A percentile compares a stretch with the other conserved stretches of the same genome.
phyloP scores from a whole-genome alignment of 163 green algal genomes.

The Scenedesmus sp. region DNA sequence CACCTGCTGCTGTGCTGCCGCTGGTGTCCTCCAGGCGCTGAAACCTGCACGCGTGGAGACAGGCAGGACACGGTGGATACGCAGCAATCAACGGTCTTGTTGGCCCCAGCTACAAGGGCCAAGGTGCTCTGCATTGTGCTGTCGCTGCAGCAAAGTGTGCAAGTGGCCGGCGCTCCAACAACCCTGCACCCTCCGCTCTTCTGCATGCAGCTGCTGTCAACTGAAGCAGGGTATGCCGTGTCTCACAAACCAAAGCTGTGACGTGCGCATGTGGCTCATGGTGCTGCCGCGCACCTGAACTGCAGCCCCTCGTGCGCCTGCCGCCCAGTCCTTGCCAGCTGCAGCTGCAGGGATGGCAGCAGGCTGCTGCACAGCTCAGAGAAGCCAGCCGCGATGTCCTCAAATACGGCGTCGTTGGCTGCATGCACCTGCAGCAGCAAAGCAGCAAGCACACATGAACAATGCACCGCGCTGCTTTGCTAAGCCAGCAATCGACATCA shows the following conservation, averaged over 20 bases:
- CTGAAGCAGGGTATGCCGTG: too few relatives aligned
- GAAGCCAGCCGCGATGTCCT: slow-evolving; percentile 47
- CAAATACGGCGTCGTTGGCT: slow-evolving; percentile 45
- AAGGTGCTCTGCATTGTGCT: too few relatives aligned
- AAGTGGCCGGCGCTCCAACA: too few relatives aligned
- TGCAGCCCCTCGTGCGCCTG: slow-evolving; percentile 46
- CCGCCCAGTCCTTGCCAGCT: neutral
- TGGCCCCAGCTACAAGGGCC: too few relatives aligned
- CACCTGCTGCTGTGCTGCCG: neutral
- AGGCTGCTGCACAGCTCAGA: slow-evolving; percentile 36
- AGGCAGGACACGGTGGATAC: neutral
- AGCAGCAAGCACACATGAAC: neutral
- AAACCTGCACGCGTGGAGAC: slow-evolving; percentile 34
- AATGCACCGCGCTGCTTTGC: too few relatives aligned
- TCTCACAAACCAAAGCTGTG: too few relatives aligned
- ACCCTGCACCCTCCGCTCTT: too few relatives aligned
- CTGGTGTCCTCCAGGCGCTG: neutral
- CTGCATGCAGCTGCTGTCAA: too few relatives aligned
- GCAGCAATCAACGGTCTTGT: neutral
- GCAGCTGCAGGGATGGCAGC: slow-evolving; percentile 48
- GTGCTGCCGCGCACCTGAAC: slow-evolving; percentile 22
- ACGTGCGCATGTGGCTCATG: too few relatives aligned
- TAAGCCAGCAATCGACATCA: too few relatives aligned
- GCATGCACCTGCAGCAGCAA: slow-evolving; percentile 25
- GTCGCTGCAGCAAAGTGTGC: too few relatives aligned